phyloP scores from a whole-genome alignment of 177 flowering plant genomes.

The Telopea speciosissima region DNA sequence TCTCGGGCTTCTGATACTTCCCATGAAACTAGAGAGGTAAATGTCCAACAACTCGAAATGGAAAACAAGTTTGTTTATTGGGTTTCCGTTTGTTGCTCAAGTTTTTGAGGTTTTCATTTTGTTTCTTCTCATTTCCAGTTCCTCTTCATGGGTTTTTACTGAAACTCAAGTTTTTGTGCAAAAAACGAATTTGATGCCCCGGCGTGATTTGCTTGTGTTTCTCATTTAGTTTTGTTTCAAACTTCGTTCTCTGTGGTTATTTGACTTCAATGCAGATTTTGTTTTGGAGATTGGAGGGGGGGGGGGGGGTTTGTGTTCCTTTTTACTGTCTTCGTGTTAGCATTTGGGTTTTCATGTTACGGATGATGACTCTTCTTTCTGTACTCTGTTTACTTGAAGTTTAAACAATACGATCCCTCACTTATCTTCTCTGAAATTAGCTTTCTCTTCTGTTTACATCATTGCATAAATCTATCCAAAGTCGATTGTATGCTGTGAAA shows the following conservation, averaged over 20 bases:
- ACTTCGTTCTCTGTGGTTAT: background rate
- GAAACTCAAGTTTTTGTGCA: background rate
- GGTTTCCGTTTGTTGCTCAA: background rate
- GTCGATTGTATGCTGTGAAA: background rate
- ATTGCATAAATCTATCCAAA: background rate
- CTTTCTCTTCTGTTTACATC: background rate
- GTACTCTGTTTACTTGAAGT: no score
- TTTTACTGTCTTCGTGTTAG: background rate
- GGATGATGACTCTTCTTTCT: background rate
- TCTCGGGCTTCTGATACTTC: slow-evolving; percentile 43
- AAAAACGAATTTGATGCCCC: background rate
- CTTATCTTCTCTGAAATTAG: background rate
- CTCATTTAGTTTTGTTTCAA: background rate
- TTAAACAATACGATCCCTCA: background rate
- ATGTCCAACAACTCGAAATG: background rate
- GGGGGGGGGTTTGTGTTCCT: background rate
- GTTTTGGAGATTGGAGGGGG: no score
- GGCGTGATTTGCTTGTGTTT: background rate
- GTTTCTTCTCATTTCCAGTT: background rate
- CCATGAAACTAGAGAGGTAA: slow-evolving; percentile 41
- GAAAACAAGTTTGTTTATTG: slow-evolving; percentile 7
- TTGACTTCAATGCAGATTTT: background rate
- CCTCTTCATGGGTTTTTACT: background rate
- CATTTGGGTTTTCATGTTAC: background rate
- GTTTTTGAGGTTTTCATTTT: background rate